Evolutionary conservation across 2,329 filamentous ascomycete genomes (phyloP).

Genomic region (Microdochium nivale): DNA sequence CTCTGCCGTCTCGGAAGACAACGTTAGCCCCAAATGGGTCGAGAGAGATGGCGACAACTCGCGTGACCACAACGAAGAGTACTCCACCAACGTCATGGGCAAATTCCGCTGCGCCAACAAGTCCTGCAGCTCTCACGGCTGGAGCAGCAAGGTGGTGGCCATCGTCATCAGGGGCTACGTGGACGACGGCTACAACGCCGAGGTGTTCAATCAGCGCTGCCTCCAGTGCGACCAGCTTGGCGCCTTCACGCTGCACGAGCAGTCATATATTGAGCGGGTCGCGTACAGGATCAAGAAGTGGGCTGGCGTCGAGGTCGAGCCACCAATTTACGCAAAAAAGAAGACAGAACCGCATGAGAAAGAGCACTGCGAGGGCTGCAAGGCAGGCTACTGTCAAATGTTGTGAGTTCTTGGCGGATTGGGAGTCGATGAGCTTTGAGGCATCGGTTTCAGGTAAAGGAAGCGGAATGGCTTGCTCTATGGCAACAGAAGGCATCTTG

Average conservation of each 20-base stretch:
- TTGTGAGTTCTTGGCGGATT: too few relatives aligned
- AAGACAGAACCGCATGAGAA: conserved; percentile 6
- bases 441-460: too few relatives aligned
- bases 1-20: neutral
- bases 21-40: neutral
- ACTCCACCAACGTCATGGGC: conserved; percentile 10
- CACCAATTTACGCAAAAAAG: neutral
- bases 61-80: neutral
- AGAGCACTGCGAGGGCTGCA: conserved; percentile 11
- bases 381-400: neutral
- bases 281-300: conserved; percentile 16
- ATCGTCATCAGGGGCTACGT: conserved; percentile 11
- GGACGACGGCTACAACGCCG: conserved; percentile 12
- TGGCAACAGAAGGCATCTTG: too few relatives aligned
- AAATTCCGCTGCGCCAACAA: conserved; percentile 7
- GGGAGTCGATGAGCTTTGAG: too few relatives aligned
- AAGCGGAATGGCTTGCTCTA: too few relatives aligned
- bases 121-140: conserved; percentile 2
- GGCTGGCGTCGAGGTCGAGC: conserved; percentile 8
- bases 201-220: conserved; percentile 16
- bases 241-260: conserved; percentile 8
- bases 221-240: conserved; percentile 9
- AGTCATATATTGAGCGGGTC: conserved; percentile 15
- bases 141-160: conserved; percentile 9
- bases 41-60: neutral